phyloP scores from a whole-genome alignment of 345 rosid genomes.

The Microthlaspi erraticum region DNA sequence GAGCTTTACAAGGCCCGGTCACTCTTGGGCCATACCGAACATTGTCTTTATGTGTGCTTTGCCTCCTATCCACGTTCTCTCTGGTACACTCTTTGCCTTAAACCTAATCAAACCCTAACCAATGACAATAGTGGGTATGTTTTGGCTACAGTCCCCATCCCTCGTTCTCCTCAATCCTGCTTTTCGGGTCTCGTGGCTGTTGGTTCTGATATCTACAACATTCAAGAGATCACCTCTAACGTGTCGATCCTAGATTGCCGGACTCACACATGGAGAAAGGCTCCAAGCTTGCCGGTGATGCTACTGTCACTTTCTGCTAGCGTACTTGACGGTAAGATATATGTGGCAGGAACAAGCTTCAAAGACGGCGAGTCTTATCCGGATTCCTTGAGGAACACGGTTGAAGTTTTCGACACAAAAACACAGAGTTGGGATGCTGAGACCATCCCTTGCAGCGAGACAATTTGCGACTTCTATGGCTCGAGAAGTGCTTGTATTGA shows the following conservation, averaged over 20 bases:
- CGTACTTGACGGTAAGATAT: conserved; percentile 44
- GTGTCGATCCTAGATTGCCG: conserved; percentile 70
- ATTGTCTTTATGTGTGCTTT: neutral
- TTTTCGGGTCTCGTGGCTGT: conserved; percentile 56
- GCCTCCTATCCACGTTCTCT: neutral
- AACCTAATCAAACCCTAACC: neutral
- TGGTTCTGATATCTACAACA: conserved; percentile 54
- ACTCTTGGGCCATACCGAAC: neutral
- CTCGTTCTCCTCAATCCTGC: conserved; percentile 36
- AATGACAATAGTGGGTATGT: neutral
- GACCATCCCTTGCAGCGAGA: neutral
- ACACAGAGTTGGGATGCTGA: conserved; percentile 45
- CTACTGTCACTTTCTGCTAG: conserved; percentile 60
- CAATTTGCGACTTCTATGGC: accelerated
- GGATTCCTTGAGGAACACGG: conserved; percentile 37
- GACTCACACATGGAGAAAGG: conserved; percentile 55
- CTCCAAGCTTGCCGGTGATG: conserved; percentile 53
- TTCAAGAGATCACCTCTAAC: conserved; percentile 56
- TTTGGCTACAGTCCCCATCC: neutral
- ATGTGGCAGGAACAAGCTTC: conserved; percentile 70
- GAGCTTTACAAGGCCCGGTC: too few species aligned
- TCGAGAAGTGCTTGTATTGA: neutral
- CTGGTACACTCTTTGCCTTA: conserved; percentile 2
- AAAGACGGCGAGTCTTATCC: conserved; percentile 30
- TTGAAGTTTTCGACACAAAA: conserved; percentile 60